Base-by-base conservation (phyloP, 2,329 filamentous ascomycete species). In the Dactylellina leptospora region DNA sequence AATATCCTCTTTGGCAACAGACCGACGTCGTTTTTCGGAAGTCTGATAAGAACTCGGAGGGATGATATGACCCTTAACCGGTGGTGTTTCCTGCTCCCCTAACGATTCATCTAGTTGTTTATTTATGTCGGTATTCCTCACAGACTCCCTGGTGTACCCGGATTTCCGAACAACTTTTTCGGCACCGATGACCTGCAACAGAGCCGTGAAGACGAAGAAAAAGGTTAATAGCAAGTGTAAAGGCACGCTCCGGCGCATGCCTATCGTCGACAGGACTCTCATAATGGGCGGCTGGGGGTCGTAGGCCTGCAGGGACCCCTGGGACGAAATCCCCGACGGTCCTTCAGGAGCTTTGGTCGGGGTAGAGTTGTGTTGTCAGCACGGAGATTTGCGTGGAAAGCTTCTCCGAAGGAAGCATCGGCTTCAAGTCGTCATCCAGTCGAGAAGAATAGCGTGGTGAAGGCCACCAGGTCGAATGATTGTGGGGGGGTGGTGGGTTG, bases 101-200 rank as follows among this genome's bases (percentile, higher is more conserved):
- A 71, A 27, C 22, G 33, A 45, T 9, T 63, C 50, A 18, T 71
- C 66, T 45, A 71, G 51, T 71, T 53, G 66, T 45, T 63, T 40
- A 40, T 70, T 63, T 33, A 63, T 63, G 44, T 63, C 58, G 40
- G 51, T 44, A 38, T 71, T 47, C 25, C 66, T 63, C 27, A 48
- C 60, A 38, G 51, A n/a, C 13, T 59, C 47, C 22, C 58, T 55
- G 11, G 51, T 23, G 28, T 71, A 71, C 22, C 50, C 51, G 42
- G 66, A 56, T 47, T 63, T 71, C 36, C 53, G 66, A 58, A 71
- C 58, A 33, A 53, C 51, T 38, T 71, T 71, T 62, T 71, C 66
- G 60, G 66, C 66, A 36, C 66, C 66, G 66, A 71, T 71, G 66
- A 71, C 66, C 66, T 71, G 66, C 66, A 71, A 54, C 66, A 71